Evolutionary conservation across 768 basidiomycete species (phyloP).

Genomic region (Pholiota conissans): DNA sequence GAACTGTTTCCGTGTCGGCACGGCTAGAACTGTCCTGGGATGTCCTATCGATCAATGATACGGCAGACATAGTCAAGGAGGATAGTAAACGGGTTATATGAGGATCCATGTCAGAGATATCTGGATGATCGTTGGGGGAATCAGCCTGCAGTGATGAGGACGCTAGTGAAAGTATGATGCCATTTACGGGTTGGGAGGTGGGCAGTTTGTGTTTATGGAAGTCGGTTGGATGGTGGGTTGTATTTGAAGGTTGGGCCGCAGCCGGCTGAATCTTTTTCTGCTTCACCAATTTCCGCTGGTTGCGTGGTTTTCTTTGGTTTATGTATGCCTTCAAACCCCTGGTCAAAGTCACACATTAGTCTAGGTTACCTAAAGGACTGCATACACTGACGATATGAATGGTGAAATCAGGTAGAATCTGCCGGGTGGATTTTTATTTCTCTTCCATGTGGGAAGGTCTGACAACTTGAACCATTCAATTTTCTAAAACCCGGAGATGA

Average conservation of each 20-base stretch:
- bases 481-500: constrained; percentile 53
- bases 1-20: not conserved
- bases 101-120: constrained; percentile 51
- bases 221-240: constrained; percentile 6
- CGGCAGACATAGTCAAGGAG: constrained; percentile 59
- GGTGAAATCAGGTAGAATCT: constrained; percentile 96
- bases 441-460: constrained; percentile 93
- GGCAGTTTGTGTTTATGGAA: constrained; percentile 47
- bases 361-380: not conserved
- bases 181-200: constrained; percentile 64
- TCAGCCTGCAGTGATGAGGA: constrained; percentile 61
- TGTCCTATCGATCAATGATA: constrained; percentile 17
- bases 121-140: constrained; percentile 31
- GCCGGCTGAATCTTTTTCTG: constrained; percentile 16
- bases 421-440: constrained; percentile 55
- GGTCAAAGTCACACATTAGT: constrained; percentile 8
- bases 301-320: constrained; percentile 58
- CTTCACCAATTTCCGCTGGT: constrained; percentile 28
- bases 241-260: constrained; percentile 5
- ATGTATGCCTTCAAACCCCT: constrained; percentile 71
- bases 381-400: constrained; percentile 72
- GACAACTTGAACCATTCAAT: constrained; percentile 93
- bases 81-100: constrained; percentile 70
- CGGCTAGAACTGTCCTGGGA: not conserved
- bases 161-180: constrained; percentile 61